Evolutionary conservation across 2,329 filamentous ascomycete species (phyloP), one percentile per base, ranked within the genome.

Genomic region (Pyrenophora tritici-repentis): DNA sequence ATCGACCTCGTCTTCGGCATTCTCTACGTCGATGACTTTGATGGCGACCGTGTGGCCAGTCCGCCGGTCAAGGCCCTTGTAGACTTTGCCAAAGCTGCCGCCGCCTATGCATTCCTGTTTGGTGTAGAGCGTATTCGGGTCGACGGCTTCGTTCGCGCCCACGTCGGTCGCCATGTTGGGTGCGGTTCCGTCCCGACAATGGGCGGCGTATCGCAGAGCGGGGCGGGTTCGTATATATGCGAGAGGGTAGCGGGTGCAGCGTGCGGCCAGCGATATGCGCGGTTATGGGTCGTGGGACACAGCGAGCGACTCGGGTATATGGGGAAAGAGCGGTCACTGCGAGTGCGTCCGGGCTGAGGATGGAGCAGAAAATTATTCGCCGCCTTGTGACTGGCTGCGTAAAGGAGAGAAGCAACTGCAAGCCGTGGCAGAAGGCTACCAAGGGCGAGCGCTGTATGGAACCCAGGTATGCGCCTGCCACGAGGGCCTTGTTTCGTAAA

Each of bases 21-120:
- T 97, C 76, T 99, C 94, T 61, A 99, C 94, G 69, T 99, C 94
- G 73, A 99, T 97, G 67, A 99, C 83, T 76, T 99, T 99, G 80
- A 99, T 99, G 22, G 94, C 94, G 42, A 99, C 94, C 10, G 93
- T 88, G 69, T 96, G 89, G 32, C 94, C 94, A 14, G 89, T 96
- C 43, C 90, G 86, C 71, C 94, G 96, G 78, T 97, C 93, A 61
- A 97, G 90, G 52, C 94, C 94, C 83, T 97, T 97, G 83, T 93
- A 99, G 56, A 99, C 94, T 76, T 95, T 96, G 70, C 94, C 94
- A 78, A 99, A 99, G 76, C 93, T 97, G 55, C 94, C 94, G 64
- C 94, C 94, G 64, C 94, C 93, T 91, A 81, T 80, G 68, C 78
- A 80, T 63, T 76, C 73, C 62, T 81, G 78, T 77, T 96, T 97